phyloP scores from a whole-genome alignment of 306 rosid genomes.

The Benincasa hispida region DNA sequence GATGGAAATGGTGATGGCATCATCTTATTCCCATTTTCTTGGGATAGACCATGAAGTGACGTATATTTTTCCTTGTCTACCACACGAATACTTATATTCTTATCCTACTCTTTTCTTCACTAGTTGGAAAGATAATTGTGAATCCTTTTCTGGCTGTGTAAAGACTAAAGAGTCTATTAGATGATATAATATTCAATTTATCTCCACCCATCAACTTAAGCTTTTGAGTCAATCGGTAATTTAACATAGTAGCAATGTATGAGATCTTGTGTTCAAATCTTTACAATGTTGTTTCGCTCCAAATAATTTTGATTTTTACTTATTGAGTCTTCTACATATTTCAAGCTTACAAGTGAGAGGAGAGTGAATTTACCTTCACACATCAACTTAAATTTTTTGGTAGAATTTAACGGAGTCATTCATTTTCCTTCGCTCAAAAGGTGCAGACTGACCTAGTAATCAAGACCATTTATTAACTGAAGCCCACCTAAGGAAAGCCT shows the following conservation, averaged over 20 bases:
- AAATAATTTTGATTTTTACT: too few relatives aligned
- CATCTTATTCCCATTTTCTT: not conserved
- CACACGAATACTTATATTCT: not conserved
- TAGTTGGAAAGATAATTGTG: not conserved
- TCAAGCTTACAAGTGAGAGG: too few relatives aligned
- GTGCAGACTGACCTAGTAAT: not conserved
- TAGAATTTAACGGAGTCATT: too few relatives aligned
- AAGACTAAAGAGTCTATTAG: not conserved
- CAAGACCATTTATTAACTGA: not conserved
- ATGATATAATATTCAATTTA: too few relatives aligned
- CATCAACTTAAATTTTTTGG: too few relatives aligned
- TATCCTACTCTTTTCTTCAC: not conserved
- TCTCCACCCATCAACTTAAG: too few relatives aligned
- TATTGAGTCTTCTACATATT: too few relatives aligned
- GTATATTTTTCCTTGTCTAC: not conserved
- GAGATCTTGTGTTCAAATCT: too few relatives aligned
- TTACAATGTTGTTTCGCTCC: too few relatives aligned
- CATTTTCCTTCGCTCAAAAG: not conserved
- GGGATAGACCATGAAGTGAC: not conserved
- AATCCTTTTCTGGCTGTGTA: not conserved
- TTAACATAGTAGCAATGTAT: too few relatives aligned
- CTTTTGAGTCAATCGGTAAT: too few relatives aligned
- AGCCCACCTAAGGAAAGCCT: not conserved
- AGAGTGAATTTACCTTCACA: too few relatives aligned
- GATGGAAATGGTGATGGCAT: slow-evolving; percentile 45